Evolutionary conservation across 2,329 filamentous ascomycete genomes (phyloP).

Genomic region (Neurospora sp.): DNA sequence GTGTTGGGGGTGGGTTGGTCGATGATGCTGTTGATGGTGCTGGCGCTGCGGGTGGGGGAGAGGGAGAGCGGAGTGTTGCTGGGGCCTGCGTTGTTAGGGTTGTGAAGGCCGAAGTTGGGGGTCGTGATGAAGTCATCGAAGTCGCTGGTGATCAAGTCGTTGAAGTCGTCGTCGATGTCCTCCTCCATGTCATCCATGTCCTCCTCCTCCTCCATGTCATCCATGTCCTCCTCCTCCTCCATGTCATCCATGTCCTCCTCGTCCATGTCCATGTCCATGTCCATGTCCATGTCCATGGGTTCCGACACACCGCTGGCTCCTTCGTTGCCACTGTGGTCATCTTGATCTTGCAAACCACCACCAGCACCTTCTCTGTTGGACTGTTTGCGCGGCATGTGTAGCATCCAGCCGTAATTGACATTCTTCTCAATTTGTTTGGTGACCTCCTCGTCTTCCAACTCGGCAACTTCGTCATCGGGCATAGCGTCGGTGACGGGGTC

Average conservation of each 20-base stretch:
- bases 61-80: background rate
- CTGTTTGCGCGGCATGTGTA: background rate
- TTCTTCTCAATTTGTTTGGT: background rate
- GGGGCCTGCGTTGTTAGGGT: conserved; percentile 7
- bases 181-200: background rate
- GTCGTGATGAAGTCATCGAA: background rate
- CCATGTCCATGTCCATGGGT: background rate
- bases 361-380: background rate
- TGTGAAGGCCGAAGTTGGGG: background rate
- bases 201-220: background rate
- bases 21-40: background rate
- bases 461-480: background rate
- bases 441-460: background rate
- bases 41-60: background rate
- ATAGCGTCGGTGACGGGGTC: background rate
- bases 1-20: background rate
- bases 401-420: background rate
- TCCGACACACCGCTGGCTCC: background rate
- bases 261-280: background rate
- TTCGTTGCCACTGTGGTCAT: background rate
- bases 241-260: background rate
- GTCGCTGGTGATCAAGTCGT: background rate
- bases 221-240: background rate
- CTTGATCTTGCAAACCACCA: background rate
- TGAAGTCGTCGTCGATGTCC: background rate